Base-by-base conservation (phyloP, 176 grass and related monocot genomes). In the Oryza australiensis region DNA sequence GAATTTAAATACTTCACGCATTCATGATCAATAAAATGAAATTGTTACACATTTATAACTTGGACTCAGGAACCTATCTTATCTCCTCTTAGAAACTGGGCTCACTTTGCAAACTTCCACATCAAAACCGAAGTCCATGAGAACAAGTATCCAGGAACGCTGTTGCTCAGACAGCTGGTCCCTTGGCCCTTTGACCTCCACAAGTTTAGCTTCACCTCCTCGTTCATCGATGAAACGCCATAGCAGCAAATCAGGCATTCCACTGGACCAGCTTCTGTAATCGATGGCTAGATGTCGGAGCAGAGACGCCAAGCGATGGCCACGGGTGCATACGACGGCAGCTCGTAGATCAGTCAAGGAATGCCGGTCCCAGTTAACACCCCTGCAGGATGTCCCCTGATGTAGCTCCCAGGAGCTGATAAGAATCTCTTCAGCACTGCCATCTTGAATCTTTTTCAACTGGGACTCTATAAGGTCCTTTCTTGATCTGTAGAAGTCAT, bases 261-360 rank as follows among this genome's bases (percentile, higher is more conserved):
- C 96, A 16, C 90, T 93, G 2, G 95, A 95, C 95, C 95, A 98
- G 85, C 93, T 98, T 76, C 76, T 83, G 64, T 98, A 98, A 66
- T 98, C 95, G 1, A 95, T 18, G 3, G 90, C 84, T 5, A 98
- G 85, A 90, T 98, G 96, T 4, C 75, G 82, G 64, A 92, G 88
- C 24, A 95, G 86, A 34, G 85, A 78, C 34, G 93, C 86, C 87
- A 98, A 79, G 48, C 87, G 66, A 59, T 70, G 73, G 23, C 90
- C 81, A 33, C 90, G 85, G 32, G 90, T 88, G 75, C 92, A 89
- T 15, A 82, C 89, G 29, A 91, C 90, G 0, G 73, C 72, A 80
- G 90, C 92, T 59, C 90, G 88, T 76, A 98, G 76, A n/a, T 98
- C 90, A 1, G 84, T 71, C 42, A 95, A 92, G 0, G 87, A 86